phyloP scores from a whole-genome alignment of 1,139 yeast genomes.

The Pichia sp. region DNA sequence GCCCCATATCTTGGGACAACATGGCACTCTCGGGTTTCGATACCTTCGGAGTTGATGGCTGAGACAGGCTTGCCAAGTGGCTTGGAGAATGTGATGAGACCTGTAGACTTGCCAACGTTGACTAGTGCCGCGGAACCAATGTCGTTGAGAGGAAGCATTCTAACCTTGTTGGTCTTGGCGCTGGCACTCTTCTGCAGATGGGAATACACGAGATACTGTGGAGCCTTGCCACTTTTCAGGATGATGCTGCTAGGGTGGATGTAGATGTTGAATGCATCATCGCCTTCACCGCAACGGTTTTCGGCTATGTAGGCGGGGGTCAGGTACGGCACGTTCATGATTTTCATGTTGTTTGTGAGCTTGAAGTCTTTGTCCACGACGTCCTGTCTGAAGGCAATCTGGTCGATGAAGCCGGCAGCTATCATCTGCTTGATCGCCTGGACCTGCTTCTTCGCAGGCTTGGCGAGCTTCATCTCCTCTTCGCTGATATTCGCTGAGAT shows the following conservation, averaged over 20 bases:
- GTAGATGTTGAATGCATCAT: slow-evolving; percentile 51
- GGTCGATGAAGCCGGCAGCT: slow-evolving; percentile 90
- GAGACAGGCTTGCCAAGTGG: slow-evolving; percentile 83
- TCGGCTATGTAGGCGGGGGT: slow-evolving; percentile 46
- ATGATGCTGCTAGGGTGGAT: slow-evolving; percentile 76
- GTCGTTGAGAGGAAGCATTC: slow-evolving; percentile 76
- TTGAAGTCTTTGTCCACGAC: slow-evolving; percentile 59
- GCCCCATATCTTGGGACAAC: slow-evolving; percentile 92
- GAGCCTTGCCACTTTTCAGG: slow-evolving; percentile 53
- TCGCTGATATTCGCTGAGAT: slow-evolving; percentile 38
- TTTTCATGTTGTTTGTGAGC: slow-evolving; percentile 53
- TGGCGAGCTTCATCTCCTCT: slow-evolving; percentile 54
- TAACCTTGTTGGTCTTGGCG: slow-evolving; percentile 37
- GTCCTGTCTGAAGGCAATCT: slow-evolving; percentile 82
- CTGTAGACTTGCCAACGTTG: slow-evolving; percentile 69
- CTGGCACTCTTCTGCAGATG: slow-evolving; percentile 43
- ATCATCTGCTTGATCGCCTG: slow-evolving; percentile 85
- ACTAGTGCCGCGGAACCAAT: slow-evolving; percentile 71
- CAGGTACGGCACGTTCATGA: slow-evolving; percentile 67
- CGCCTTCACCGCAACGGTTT: slow-evolving; percentile 31
- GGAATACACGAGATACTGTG: slow-evolving; percentile 69
- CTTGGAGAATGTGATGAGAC: slow-evolving; percentile 77
- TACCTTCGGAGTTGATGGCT: slow-evolving; percentile 28
- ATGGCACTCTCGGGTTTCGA: slow-evolving; percentile 72
- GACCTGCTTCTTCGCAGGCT: slow-evolving; percentile 68